Evolutionary conservation across 75 land plant species (phyloP), one percentile per base, ranked within the genome.

Genomic region (Pinus albicaulis): DNA sequence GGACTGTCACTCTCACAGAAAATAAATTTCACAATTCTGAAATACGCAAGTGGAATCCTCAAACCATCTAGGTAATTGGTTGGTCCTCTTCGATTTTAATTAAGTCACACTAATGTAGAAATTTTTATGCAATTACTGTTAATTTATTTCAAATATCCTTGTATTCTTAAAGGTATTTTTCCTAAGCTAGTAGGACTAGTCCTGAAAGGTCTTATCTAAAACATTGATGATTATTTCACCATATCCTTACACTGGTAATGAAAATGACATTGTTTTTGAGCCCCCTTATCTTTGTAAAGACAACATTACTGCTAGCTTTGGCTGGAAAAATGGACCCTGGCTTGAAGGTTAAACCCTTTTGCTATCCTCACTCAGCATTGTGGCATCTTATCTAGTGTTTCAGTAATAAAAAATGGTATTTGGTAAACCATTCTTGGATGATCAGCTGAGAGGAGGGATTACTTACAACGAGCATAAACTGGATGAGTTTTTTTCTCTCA

Each of bases 211-310:
- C 6, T 19, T n/a, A 20, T 5, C 10, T 5, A 8, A 44, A 44
- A 44, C 48, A 44, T 44, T 44, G 7, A 44, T 44, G 48, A 44
- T 6, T 44, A 8, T 8, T 44, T 44, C 48, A 44, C 48, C 48
- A 44, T 15, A 16, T 12, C 16, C 48, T 44, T 74, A 1, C 48
- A 44, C 48, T 44, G 48, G 7, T 72, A 60, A 19, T 74, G 56
- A 93, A 93, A 79, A 91, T 93, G 96, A 86, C 96, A 0, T 80
- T 93, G 38, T 74, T 93, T 26, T 55, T 93, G 68, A 94, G 96
- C 4, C 96, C 96, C 41, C 96, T 94, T 24, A 85, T 87, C 41
- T 92, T 94, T 31, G 96, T 94, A 56, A 93, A 93, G 78, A 87
- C 94, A 10, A 91, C 92, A 1, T 79, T 93, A 52, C 77, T 93